These are phyloP conservation scores for Leucosporidium scottii DNA, from an alignment of 768 basidiomycete species.

Conservation along the genomic window DNA sequence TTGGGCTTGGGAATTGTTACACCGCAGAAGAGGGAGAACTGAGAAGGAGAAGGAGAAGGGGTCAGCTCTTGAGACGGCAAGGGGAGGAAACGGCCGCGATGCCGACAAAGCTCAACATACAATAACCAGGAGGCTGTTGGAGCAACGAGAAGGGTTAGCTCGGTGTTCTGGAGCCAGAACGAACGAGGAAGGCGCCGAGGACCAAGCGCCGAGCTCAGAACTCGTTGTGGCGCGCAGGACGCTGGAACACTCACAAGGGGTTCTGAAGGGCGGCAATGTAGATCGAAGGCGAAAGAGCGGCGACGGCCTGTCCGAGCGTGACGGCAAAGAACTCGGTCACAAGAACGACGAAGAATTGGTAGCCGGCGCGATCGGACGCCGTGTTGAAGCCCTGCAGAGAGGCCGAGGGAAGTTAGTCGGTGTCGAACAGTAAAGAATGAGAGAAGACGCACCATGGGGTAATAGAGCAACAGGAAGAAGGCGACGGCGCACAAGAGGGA, in stretches of 20 bases:
- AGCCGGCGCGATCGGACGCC: conserved; percentile 38
- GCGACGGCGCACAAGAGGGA: conserved; percentile 56
- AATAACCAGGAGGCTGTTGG: too few species aligned
- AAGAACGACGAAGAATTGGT: conserved; percentile 41
- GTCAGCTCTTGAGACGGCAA: too few species aligned
- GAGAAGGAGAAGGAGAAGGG: conserved; percentile 34
- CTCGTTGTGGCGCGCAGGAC: too few species aligned
- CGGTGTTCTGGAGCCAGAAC: too few species aligned
- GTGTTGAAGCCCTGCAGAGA: conserved; percentile 33
- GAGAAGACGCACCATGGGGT: conserved; percentile 35
- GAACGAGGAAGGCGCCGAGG: too few species aligned
- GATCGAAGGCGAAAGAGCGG: conserved; percentile 66
- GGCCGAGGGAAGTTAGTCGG: too few species aligned
- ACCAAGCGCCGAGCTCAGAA: too few species aligned
- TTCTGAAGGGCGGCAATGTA: conserved; percentile 73
- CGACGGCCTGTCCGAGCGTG: conserved; percentile 57
- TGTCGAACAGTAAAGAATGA: too few species aligned
- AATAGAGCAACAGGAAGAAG: conserved; percentile 56
- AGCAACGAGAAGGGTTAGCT: too few species aligned
- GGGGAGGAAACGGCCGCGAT: too few species aligned
- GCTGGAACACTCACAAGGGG: not conserved
- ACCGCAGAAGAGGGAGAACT: conserved; percentile 61
- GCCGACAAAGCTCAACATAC: not conserved
- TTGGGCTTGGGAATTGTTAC: conserved; percentile 65
- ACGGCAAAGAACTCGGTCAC: conserved; percentile 64